Evolutionary conservation across 192 early-diverging fungal genomes (phyloP), one percentile per base, ranked within the genome.

Genomic region (Coemansia sp.): DNA sequence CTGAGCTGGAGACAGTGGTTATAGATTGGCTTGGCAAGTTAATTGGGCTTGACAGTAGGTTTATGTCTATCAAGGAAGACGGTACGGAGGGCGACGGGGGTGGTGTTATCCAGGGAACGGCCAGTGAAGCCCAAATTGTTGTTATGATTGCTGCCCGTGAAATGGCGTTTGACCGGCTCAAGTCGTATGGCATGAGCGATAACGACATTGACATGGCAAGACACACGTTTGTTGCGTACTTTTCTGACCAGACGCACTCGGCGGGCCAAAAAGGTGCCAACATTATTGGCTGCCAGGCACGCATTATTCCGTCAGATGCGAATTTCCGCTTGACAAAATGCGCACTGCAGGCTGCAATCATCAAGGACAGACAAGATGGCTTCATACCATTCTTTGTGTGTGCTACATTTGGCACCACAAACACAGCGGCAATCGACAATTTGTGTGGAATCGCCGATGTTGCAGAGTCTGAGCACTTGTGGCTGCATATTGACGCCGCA

Each of bases 401-500:
- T 17, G 88, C 75, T 37, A 88, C 87, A 0, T 83, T 89, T 67
- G 88, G 88, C 19, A 87, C 87, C 1, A 89, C 88, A 19, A 83
- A 82, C 57, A 79, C 77, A 1, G 72, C 79, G 9, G 77, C 86
- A 9, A 71, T 84, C 8, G 88, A 89, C 59, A 78, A 85, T 45
- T 45, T 89, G 23, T 56, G 50, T 2, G 88, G 82, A 17, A 83
- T 89, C 23, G 85, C 72, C 3, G 63, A 78, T 0, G 84, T 81
- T 17, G 69, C 73, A 21, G 72, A 57, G 41, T 48, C 49, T 0
- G 65, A 84, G 65, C 41, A 72, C 12, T 41, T 88, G 27, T 89
- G 87, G 87, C 59, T 82, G 37, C 87, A 89, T 54, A 62, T 89
- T n/a, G 88, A 89, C 59, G 87, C 87, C 4, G 88, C 88, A 2